Conservation (phyloP, 495 filamentous ascomycete genomes). For the Neurospora sp. region DNA sequence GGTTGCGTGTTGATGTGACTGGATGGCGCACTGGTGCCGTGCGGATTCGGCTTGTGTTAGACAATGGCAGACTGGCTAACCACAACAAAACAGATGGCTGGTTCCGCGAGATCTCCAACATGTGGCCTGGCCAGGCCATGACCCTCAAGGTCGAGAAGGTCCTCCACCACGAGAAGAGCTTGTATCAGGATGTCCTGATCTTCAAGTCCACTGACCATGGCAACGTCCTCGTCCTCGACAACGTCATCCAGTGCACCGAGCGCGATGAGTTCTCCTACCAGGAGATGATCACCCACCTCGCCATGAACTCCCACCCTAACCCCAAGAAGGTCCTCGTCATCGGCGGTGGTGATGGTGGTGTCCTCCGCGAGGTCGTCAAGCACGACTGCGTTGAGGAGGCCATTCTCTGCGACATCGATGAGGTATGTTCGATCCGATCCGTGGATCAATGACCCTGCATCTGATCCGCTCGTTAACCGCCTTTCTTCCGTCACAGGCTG, state of each 20-base stretch:
- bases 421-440: conserved; percentile 42
- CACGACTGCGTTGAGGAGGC: conserved; percentile 90
- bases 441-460: not conserved
- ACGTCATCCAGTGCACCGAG: conserved; percentile 97
- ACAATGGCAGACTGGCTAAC: not conserved
- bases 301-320: conserved; percentile 96
- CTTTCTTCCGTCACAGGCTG: conserved; percentile 46
- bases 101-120: conserved; percentile 95
- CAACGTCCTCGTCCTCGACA: conserved; percentile 95
- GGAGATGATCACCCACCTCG: conserved; percentile 99
- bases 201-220: conserved; percentile 97
- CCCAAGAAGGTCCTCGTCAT: conserved; percentile 98
- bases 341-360: conserved; percentile 92
- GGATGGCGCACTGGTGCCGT: not conserved
- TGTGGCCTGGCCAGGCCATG: conserved; percentile 99
- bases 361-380: conserved; percentile 96
- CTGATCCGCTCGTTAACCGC: conserved; percentile 2
- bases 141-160: conserved; percentile 95
- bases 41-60: not conserved
- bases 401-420: conserved; percentile 95
- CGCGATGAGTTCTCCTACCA: conserved; percentile 99
- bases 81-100: conserved; percentile 67
- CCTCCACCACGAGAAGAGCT: conserved; percentile 96
- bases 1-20: not conserved
- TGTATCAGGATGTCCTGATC: conserved; percentile 97